Percentiles rank a stretch among this genome's conserved stretches.
These are phyloP conservation scores for Apium graveolens DNA, from an alignment of 129 eudicot species.

Conservation along the genomic window DNA sequence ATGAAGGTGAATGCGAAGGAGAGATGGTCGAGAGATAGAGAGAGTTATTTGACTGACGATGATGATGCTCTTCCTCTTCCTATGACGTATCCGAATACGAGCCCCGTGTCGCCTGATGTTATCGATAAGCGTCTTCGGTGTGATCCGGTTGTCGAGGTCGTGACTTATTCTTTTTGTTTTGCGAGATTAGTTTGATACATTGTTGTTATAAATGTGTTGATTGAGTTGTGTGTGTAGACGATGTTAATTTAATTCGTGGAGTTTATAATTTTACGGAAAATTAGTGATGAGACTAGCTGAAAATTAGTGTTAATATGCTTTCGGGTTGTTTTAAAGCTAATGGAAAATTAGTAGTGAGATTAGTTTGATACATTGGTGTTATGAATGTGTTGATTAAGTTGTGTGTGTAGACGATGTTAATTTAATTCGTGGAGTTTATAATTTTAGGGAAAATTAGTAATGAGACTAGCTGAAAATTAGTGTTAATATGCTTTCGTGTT, in stretches of 20 bases:
- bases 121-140: slow-evolving; percentile 63
- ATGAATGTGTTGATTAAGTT: too few species aligned
- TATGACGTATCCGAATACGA: slow-evolving; percentile 72
- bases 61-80: slow-evolving; percentile 84
- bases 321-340: too few species aligned
- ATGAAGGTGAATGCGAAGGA: slow-evolving; percentile 56
- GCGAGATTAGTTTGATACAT: neutral
- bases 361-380: neutral
- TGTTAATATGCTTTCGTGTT: too few species aligned
- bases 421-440: too few species aligned
- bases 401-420: neutral
- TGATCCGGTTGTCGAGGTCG: slow-evolving; percentile 67
- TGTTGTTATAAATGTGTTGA: too few species aligned
- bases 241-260: too few species aligned
- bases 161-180: neutral
- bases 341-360: too few species aligned
- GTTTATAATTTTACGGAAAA: too few species aligned
- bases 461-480: too few species aligned
- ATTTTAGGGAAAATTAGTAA: too few species aligned
- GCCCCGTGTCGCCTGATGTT: slow-evolving; percentile 63
- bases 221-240: neutral
- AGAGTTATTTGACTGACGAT: slow-evolving; percentile 70
- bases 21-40: slow-evolving; percentile 81
- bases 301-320: too few species aligned
- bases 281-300: too few species aligned